These are phyloP conservation scores for Lotmaria passim DNA, from an alignment of 208 protist species.

Conservation along the genomic window DNA sequence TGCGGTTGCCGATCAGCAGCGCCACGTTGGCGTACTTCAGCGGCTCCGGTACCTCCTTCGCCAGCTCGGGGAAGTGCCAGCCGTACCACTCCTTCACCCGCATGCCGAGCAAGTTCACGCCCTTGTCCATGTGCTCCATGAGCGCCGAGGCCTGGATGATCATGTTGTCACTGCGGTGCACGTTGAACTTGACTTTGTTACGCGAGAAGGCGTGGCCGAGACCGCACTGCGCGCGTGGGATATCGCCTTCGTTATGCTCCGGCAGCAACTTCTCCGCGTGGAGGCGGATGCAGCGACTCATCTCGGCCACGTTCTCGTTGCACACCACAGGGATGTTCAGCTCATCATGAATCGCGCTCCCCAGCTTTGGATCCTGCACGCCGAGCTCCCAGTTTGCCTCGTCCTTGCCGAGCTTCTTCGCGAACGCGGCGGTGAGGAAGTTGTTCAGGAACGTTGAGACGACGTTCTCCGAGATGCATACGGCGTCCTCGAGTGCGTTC, in stretches of 20 bases:
- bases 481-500: constrained; percentile 98
- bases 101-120: constrained; percentile 99
- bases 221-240: constrained; percentile 97
- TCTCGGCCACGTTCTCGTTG: constrained; percentile 89
- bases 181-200: constrained; percentile 99
- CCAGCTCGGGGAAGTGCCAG: constrained; percentile 99
- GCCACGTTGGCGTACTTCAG: constrained; percentile 94
- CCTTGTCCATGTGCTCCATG: constrained; percentile 99
- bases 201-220: constrained; percentile 98
- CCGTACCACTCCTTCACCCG: constrained; percentile 99
- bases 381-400: constrained; percentile 91
- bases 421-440: constrained; percentile 96
- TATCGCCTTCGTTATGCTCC: constrained; percentile 93
- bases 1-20: constrained; percentile 88
- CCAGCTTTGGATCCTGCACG: constrained; percentile 96
- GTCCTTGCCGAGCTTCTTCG: constrained; percentile 91
- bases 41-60: constrained; percentile 97
- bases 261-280: constrained; percentile 96
- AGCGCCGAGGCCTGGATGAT: constrained; percentile 98
- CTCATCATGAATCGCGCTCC: constrained; percentile 93
- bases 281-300: constrained; percentile 96
- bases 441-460: constrained; percentile 88
- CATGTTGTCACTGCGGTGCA: constrained; percentile 99
- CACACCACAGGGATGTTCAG: constrained; percentile 87
- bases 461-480: constrained; percentile 96